Evolutionary conservation across 768 basidiomycete species (phyloP).

Genomic region (Lactifluus rugatus): DNA sequence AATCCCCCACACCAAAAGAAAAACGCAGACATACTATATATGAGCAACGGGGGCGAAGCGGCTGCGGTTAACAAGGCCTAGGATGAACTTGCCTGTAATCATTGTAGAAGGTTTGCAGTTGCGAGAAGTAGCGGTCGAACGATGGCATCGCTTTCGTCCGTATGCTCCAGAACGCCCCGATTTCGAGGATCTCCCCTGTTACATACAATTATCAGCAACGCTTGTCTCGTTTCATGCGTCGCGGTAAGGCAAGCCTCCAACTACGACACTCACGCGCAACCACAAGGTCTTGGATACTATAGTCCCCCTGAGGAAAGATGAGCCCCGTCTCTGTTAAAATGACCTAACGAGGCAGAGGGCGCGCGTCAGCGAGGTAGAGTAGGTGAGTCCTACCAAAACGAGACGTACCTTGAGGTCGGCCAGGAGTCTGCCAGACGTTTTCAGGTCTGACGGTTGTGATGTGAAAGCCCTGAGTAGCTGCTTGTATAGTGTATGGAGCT

Average conservation of each 20-base stretch:
- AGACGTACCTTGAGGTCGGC: slow-evolving; percentile 62
- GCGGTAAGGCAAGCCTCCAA: background rate
- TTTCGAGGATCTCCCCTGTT: slow-evolving; percentile 87
- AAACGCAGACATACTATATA: no score
- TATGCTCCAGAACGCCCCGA: slow-evolving; percentile 92
- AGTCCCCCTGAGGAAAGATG: slow-evolving; percentile 58
- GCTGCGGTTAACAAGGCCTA: background rate
- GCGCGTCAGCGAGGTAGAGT: background rate
- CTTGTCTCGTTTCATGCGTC: background rate
- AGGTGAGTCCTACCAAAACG: background rate
- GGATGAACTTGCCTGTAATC: slow-evolving; percentile 56
- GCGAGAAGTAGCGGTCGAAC: slow-evolving; percentile 92
- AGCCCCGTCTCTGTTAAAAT: slow-evolving; percentile 70
- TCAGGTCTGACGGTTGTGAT: slow-evolving; percentile 55
- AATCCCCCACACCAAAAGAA: no score
- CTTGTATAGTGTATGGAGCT: slow-evolving; percentile 52
- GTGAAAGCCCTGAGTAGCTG: slow-evolving; percentile 60
- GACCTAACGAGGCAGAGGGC: slow-evolving; percentile 36
- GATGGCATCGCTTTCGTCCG: slow-evolving; percentile 80
- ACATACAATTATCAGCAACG: background rate
- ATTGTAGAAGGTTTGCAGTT: slow-evolving; percentile 83
- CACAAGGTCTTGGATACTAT: slow-evolving; percentile 54
- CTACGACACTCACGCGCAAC: slow-evolving; percentile 11
- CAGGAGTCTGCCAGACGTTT: slow-evolving; percentile 52
- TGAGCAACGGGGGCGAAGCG: background rate